phyloP scores from a whole-genome alignment of 345 rosid genomes.

The Mangifera indica region DNA sequence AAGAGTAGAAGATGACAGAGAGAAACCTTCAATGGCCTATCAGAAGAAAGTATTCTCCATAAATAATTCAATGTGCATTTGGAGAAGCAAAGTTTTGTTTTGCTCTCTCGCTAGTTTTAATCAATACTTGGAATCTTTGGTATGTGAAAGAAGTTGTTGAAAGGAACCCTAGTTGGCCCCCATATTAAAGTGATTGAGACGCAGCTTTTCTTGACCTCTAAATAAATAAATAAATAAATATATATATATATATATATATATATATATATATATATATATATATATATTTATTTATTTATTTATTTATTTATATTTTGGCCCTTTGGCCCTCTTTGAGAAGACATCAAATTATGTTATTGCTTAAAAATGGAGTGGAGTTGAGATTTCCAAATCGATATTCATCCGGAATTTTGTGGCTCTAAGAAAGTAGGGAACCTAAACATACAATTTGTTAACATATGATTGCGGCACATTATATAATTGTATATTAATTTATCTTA shows the following conservation, averaged over 20 bases:
- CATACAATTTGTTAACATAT: no score
- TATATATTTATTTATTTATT: no score
- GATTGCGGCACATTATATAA: no score
- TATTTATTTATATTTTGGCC: constrained; percentile 20
- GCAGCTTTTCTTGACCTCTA: constrained; percentile 8
- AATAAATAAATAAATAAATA: no score
- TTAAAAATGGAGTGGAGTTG: background rate
- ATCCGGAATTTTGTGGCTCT: background rate
- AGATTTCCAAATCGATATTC: constrained; percentile 3
- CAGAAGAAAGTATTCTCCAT: constrained; percentile 9
- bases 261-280: no score
- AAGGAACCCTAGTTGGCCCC: constrained; percentile 2
- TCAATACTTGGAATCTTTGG: constrained; percentile 13
- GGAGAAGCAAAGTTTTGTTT: constrained; percentile 15
- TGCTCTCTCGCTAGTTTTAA: background rate
- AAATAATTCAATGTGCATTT: background rate
- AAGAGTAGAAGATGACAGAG: constrained; percentile 18
- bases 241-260: no score
- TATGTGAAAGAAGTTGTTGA: constrained; percentile 17
- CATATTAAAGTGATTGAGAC: background rate
- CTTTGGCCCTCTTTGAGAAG: constrained; percentile 10
- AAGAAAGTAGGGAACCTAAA: background rate
- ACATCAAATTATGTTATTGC: background rate
- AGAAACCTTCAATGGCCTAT: constrained; percentile 13
- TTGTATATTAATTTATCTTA: no score